Evolutionary conservation across 148 eudicot species (phyloP), one percentile per base, ranked within the genome.

Genomic region (Nepenthes mirabilis): DNA sequence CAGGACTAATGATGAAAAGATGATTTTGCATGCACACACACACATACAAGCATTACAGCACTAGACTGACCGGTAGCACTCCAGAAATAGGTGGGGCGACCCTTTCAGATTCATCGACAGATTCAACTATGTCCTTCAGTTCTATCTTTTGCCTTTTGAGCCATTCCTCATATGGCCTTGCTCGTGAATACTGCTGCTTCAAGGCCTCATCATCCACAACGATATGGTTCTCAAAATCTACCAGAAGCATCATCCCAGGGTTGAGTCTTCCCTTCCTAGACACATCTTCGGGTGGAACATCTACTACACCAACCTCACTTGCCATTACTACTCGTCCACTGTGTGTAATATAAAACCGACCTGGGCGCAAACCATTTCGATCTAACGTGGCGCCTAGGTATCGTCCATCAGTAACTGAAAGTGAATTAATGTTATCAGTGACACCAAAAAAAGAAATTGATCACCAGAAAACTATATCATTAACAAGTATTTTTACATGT

Each of bases 171-270:
- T 86, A 94, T 23, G 99, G 99, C 68, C 83, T 80, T 68, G 91
- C 80, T 52, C 69, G 73, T 14, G 99, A 94, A 73, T 89, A 94
- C 65, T 89, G 95, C 67, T 89, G 85, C 79, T 94, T 94, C 56
- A 94, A 73, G 69, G 91, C 97, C 52, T 89, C 95, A 69, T 94
- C 93, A 70, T 94, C 99, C 5, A 94, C 99, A 64, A 94, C 99
- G 70, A 75, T 66, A 64, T 94, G 97, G 45, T 94, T 94, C 62
- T 89, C 99, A 59, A 94, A 94, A 72, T 94, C 99, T 55, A 94
- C 99, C 58, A 94, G 79, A 80, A 94, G 99, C 99, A 94, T 94
- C 99, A 94, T 89, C 47, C 99, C 99, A 71, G 99, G 99, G 62
- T 89, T 94, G 67, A 94, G 83, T 70, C 99, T 86, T 56, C 99